phyloP scores from a whole-genome alignment of 768 basidiomycete genomes.

The Mycena vitilis region DNA sequence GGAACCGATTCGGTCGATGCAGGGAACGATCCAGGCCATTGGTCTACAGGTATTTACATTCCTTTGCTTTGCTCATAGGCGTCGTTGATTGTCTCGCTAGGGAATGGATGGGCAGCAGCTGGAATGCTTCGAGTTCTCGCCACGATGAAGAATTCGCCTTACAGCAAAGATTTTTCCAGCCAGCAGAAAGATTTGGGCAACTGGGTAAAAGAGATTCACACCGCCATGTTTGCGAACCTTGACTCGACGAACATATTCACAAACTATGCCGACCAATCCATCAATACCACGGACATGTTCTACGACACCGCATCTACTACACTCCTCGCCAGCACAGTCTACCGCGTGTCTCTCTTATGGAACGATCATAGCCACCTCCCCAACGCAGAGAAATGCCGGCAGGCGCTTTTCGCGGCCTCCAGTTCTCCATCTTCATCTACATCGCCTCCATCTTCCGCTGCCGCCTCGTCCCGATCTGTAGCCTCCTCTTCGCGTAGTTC shows the following conservation, averaged over 20 bases:
- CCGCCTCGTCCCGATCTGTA: not conserved
- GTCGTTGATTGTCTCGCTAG: constrained; percentile 47
- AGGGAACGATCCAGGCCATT: constrained; percentile 74
- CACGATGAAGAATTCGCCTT: constrained; percentile 76
- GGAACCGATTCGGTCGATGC: constrained; percentile 49
- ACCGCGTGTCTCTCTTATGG: constrained; percentile 71
- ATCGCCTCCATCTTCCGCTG: not conserved
- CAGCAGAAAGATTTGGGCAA: constrained; percentile 68
- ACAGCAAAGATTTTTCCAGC: constrained; percentile 55
- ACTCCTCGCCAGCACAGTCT: constrained; percentile 81
- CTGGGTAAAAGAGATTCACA: constrained; percentile 81
- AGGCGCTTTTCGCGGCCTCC: constrained; percentile 45
- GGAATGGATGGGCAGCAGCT: constrained; percentile 91
- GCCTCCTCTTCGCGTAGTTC: not conserved
- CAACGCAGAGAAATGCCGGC: constrained; percentile 67
- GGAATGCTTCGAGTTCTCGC: constrained; percentile 87
- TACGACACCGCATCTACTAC: constrained; percentile 80
- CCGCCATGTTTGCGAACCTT: constrained; percentile 71
- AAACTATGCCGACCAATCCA: constrained; percentile 75
- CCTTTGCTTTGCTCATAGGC: not conserved
- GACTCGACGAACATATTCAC: constrained; percentile 64
- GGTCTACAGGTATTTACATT: constrained; percentile 72
- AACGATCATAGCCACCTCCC: constrained; percentile 63
- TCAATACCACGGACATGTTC: constrained; percentile 61
- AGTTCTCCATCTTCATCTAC: constrained; percentile 16